These are phyloP conservation scores for Thelonectria blattea DNA, from an alignment of 2,329 filamentous ascomycete species.

Conservation along the genomic window DNA sequence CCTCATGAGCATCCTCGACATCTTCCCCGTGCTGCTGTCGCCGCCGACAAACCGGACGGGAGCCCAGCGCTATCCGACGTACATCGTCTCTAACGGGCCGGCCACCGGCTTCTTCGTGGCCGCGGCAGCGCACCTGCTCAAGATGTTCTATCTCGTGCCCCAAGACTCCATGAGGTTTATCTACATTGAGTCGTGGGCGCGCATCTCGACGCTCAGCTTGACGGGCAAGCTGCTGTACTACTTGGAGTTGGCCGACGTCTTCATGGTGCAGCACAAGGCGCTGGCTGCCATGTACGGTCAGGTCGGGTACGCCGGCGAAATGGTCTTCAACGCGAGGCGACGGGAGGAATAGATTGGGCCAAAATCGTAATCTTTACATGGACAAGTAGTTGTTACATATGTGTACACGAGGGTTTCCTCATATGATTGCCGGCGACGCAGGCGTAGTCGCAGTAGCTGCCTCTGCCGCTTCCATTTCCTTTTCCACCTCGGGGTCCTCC, in stretches of 20 bases:
- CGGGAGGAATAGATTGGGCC: slow-evolving; percentile 7
- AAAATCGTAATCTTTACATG: slow-evolving; percentile 25
- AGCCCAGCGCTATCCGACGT: slow-evolving; percentile 62
- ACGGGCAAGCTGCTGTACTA: slow-evolving; percentile 78
- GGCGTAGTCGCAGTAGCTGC: background rate
- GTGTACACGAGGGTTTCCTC: slow-evolving; percentile 25
- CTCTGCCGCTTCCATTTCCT: slow-evolving; percentile 32
- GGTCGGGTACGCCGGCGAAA: slow-evolving; percentile 45
- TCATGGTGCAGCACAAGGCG: slow-evolving; percentile 81
- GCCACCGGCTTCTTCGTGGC: slow-evolving; percentile 83
- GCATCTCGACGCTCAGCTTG: slow-evolving; percentile 81
- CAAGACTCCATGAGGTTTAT: slow-evolving; percentile 71
- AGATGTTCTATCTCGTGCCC: slow-evolving; percentile 52
- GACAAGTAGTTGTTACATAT: slow-evolving; percentile 26
- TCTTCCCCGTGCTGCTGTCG: slow-evolving; percentile 60
- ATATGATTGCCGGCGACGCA: background rate
- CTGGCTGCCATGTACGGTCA: slow-evolving; percentile 57
- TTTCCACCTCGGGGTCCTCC: slow-evolving; percentile 36
- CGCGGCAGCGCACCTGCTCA: slow-evolving; percentile 55
- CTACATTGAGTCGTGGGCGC: slow-evolving; percentile 92
- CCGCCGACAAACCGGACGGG: slow-evolving; percentile 36
- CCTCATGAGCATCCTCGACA: slow-evolving; percentile 67
- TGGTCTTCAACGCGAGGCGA: slow-evolving; percentile 49
- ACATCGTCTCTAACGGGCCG: slow-evolving; percentile 87
- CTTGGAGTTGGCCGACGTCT: slow-evolving; percentile 71